Conservation (phyloP, 345 rosid genomes). For the Noccaea bulbosa region DNA sequence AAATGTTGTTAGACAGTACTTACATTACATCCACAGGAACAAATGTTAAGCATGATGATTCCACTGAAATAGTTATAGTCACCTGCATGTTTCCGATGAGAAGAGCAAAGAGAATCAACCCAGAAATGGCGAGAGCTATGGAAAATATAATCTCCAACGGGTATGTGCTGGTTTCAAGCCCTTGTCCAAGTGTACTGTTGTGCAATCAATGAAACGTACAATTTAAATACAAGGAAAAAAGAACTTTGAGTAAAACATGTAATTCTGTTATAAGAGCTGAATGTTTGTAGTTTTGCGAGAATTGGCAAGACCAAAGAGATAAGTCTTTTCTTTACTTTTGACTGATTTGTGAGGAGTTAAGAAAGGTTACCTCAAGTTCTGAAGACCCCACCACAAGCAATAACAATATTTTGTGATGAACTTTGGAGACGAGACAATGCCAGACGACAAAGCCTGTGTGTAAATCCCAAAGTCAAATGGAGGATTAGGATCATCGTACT, state of each 20-base stretch:
- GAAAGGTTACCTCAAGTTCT: conserved; percentile 73
- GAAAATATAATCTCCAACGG: conserved; percentile 84
- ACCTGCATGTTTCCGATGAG: conserved; percentile 99
- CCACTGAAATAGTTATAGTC: conserved; percentile 54
- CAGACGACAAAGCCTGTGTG: conserved; percentile 63
- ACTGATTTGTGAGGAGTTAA: conserved; percentile 2
- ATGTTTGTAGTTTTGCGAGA: conserved; percentile 1
- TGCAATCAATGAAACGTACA: conserved; percentile 7
- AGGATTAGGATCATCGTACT: conserved; percentile 44
- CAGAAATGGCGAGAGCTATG: conserved; percentile 74
- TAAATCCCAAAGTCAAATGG: conserved; percentile 83
- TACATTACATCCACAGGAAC: neutral
- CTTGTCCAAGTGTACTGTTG: conserved; percentile 98
- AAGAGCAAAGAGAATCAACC: conserved; percentile 91
- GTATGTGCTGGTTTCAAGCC: conserved; percentile 88
- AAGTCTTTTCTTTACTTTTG: neutral
- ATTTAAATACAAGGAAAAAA: neutral
- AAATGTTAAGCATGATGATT: neutral
- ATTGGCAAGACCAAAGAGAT: conserved; percentile 5
- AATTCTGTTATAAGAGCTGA: neutral
- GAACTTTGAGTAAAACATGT: neutral
- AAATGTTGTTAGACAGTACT: conserved; percentile 27
- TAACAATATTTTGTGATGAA: conserved; percentile 75
- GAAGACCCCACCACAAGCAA: conserved; percentile 98
- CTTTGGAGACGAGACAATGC: conserved; percentile 63